Base-by-base conservation (phyloP, 768 basidiomycete species). In the Hirschioporus abietinus region DNA sequence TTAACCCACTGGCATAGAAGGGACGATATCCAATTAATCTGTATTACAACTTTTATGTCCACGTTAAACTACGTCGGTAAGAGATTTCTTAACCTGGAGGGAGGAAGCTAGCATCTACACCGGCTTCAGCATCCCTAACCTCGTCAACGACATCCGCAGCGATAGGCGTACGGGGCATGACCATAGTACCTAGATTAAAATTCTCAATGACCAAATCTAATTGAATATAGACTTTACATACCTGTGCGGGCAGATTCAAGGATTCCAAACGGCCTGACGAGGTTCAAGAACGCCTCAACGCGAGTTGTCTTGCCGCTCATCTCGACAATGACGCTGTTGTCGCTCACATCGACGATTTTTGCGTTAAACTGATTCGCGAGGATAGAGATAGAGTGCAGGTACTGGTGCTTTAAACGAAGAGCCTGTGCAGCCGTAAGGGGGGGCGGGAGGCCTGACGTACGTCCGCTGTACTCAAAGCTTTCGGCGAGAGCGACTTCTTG, bases 91-190 rank as follows among this genome's bases (percentile, higher is more conserved):
- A 99, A 75, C 97, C 97, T 23, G 96, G 97, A 67, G 97, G 97
- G 3, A 99, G 88, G 58, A 97, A 81, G 72, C 90, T 95, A 7
- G 94, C 90, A 75, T 99, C 97, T 58, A 99, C 84, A 26, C 79
- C 77, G 4, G 75, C 76, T 6, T 72, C 66, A 4, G 71, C 74
- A 15, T 82, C 81, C 24, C 30, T 34, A 17, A 87, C 89, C 17
- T 87, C 87, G 7, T 88, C 87, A 6, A 88, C 87, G 0, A 77
- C 72, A 26, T 81, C 76, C 64, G 82, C 79, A 18, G 85, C 75
- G 72, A 99, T 91, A 1, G 96, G 96, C 6, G 97, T 97, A 68
- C 97, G 87, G 4, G 97, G 97, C 92, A 99, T 97, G 7, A 93
- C 96, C 96, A 99, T 99, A 52, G 93, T 79, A 74, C 96, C 96